phyloP scores from a whole-genome alignment of 371 early-diverging fungal species.

The Dichotomocladium elegans region DNA sequence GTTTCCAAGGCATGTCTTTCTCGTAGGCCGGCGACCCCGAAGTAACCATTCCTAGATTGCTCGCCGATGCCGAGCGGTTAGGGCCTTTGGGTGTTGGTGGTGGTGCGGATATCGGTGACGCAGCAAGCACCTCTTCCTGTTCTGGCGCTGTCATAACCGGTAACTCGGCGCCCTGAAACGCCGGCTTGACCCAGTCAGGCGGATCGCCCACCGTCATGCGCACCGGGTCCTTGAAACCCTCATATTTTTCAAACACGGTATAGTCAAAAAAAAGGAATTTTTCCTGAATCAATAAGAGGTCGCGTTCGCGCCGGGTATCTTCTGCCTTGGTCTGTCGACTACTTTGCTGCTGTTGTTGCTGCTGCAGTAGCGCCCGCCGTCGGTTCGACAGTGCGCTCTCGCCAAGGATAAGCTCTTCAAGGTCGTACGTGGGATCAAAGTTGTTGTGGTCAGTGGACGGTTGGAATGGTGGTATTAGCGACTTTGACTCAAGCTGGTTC shows the following conservation, averaged over 20 bases:
- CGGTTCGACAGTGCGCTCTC: constrained; percentile 58
- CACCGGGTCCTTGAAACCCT: constrained; percentile 59
- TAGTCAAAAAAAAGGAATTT: constrained; percentile 63
- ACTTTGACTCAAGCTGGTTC: constrained; percentile 39
- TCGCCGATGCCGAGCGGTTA: constrained; percentile 32
- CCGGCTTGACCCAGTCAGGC: constrained; percentile 68
- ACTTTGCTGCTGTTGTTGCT: background rate
- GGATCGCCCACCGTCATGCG: constrained; percentile 68
- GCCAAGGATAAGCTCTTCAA: constrained; percentile 89
- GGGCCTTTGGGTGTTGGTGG: constrained; percentile 6
- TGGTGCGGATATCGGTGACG: background rate
- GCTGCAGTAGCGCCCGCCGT: constrained; percentile 2
- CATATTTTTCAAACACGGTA: constrained; percentile 62
- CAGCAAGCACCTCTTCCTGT: constrained; percentile 2
- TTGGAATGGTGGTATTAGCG: constrained; percentile 53
- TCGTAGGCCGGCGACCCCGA: background rate
- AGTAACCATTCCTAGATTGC: constrained; percentile 17
- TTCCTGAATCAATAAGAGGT: constrained; percentile 50
- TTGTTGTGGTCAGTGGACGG: constrained; percentile 67
- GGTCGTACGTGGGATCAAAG: constrained; percentile 92
- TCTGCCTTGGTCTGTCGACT: background rate
- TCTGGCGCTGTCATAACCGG: constrained; percentile 25
- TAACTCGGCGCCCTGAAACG: constrained; percentile 50
- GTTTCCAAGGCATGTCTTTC: constrained; percentile 11
- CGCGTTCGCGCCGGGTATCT: constrained; percentile 29